Evolutionary conservation across 768 basidiomycete species (phyloP), one percentile per base, ranked within the genome.

Genomic region (Agrocybe praecox): DNA sequence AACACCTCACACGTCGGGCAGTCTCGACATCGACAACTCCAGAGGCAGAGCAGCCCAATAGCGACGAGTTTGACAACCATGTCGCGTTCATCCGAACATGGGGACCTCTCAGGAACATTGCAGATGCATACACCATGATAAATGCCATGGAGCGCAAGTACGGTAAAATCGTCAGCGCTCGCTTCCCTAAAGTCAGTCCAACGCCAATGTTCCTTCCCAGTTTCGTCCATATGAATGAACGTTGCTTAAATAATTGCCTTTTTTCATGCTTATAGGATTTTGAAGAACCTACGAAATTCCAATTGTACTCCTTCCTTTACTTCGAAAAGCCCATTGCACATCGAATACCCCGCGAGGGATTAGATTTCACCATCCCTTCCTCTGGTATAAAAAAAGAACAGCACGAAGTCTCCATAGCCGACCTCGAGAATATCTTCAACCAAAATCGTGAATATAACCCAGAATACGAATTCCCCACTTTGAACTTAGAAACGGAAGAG

Each of bases 81-180:
- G 36, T 40, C 12, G 68, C 80, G 11, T 66, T 68, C 29, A 67
- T 85, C 34, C 74, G 78, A 44, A 68, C 77, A 46, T 77, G 74
- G 64, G 67, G 68, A 42, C 70, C 73, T 9, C 66, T 83, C 15
- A 66, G 62, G 2, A 80, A 79, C 32, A 79, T 85, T 61, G 68
- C 74, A 5, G 81, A 88, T 21, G 80, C 78, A 5, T 74, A 80
- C 8, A 73, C 80, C 46, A 73, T 85, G 46, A 65, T 88, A 53
- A 79, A 82, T 46, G 80, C 76, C 8, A 61, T 88, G 24, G 87
- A 89, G 69, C 75, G 76, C 17, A 78, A 76, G 52, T 84, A 80
- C 66, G 84, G 84, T 14, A 68, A 73, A 9, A 63, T 86, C 32
- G 66, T 73, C 23, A 80, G 81, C 51, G 81, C 73, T 46, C 67